A percentile compares a stretch with the other conserved stretches of the same genome.
Conservation (phyloP, 805 yeast genomes). For the Osmozyma mogii region DNA sequence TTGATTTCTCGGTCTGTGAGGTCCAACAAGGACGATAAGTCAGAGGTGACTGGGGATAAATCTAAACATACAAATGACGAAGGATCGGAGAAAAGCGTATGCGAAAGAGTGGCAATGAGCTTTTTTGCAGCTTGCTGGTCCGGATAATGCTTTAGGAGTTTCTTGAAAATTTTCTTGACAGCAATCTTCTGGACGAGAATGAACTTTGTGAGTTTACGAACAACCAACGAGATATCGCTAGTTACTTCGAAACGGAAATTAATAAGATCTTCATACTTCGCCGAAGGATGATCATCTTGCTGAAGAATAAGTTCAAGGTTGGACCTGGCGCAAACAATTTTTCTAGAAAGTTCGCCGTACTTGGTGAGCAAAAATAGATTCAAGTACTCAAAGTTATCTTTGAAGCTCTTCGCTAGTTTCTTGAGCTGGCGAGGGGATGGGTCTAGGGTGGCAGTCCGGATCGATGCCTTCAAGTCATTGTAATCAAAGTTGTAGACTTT, state of each 20-base stretch:
- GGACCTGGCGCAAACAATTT: constrained; percentile 8
- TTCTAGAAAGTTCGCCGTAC: constrained; percentile 51
- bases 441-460: constrained; percentile 47
- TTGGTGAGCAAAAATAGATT: constrained; percentile 61
- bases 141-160: constrained; percentile 43
- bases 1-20: constrained; percentile 10
- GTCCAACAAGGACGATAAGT: constrained; percentile 15
- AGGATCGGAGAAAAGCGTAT: constrained; percentile 32
- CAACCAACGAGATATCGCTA: constrained; percentile 32
- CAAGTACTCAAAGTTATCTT: constrained; percentile 53
- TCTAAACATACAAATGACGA: constrained; percentile 56
- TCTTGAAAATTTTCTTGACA: constrained; percentile 64
- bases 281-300: constrained; percentile 1
- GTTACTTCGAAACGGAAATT: constrained; percentile 29
- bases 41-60: constrained; percentile 53
- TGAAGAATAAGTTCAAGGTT: constrained; percentile 14
- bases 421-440: constrained; percentile 1
- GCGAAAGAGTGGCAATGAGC: constrained; percentile 23
- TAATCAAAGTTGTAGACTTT: constrained; percentile 75
- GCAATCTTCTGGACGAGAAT: constrained; percentile 69
- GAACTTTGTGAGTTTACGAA: constrained; percentile 64
- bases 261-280: constrained; percentile 14
- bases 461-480: constrained; percentile 61
- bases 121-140: constrained; percentile 14
- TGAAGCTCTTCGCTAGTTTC: constrained; percentile 27